These are phyloP conservation scores for Gymnopilus junonius DNA, from an alignment of 768 basidiomycete species.

Conservation along the genomic window DNA sequence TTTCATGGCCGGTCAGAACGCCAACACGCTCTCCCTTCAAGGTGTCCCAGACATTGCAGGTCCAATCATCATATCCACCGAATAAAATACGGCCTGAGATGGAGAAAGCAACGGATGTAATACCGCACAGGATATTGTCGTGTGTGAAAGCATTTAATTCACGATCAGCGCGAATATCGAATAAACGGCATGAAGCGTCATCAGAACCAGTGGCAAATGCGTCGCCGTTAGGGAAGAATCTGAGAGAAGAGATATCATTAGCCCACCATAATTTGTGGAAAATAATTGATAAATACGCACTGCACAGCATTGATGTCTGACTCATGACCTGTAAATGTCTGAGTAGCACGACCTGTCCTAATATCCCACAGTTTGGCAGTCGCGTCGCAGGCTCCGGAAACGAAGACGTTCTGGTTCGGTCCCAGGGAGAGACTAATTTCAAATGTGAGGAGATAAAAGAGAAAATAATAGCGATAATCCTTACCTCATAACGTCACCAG, in stretches of 20 bases:
- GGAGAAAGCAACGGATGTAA: slow-evolving; percentile 98
- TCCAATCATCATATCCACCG: slow-evolving; percentile 99
- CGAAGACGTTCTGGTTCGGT: slow-evolving; percentile 92
- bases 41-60: slow-evolving; percentile 99
- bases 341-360: slow-evolving; percentile 94
- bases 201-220: slow-evolving; percentile 99
- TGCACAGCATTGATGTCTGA: slow-evolving; percentile 99
- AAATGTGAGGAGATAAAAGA: slow-evolving; percentile 20
- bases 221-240: slow-evolving; percentile 99
- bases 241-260: slow-evolving; percentile 35
- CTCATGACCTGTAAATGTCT: slow-evolving; percentile 98
- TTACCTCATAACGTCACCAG: slow-evolving; percentile 99
- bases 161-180: slow-evolving; percentile 97
- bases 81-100: slow-evolving; percentile 97
- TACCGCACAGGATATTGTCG: slow-evolving; percentile 98
- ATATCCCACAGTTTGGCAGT: slow-evolving; percentile 99
- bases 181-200: slow-evolving; percentile 97
- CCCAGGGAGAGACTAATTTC: slow-evolving; percentile 83
- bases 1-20: slow-evolving; percentile 97
- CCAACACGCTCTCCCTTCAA: slow-evolving; percentile 98
- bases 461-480: slow-evolving; percentile 21
- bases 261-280: background rate
- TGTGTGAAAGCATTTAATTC: slow-evolving; percentile 97
- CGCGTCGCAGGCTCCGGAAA: slow-evolving; percentile 99
- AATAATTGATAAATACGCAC: slow-evolving; percentile 53